A percentile compares a stretch with the other conserved stretches of the same genome.
These are phyloP conservation scores for Nematodospora valgi DNA, from an alignment of 805 yeast genomes.

Conservation along the genomic window DNA sequence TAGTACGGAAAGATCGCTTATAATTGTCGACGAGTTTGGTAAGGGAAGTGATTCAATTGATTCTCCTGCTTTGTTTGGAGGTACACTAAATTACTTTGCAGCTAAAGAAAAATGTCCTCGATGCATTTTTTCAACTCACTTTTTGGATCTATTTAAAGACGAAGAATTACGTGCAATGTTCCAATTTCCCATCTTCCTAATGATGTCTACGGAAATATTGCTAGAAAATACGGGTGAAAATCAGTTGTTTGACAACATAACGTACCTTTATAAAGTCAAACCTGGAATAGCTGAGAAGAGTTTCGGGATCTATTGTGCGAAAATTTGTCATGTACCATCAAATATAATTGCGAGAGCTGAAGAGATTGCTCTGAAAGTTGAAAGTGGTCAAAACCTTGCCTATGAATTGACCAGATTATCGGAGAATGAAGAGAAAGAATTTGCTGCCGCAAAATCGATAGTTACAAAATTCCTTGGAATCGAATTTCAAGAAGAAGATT, in stretches of 20 bases:
- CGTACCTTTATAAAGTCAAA: conserved; percentile 6
- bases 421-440: conserved; percentile 3
- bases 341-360: conserved; percentile 7
- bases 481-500: conserved; percentile 1
- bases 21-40: conserved; percentile 54
- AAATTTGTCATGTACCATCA: conserved; percentile 5
- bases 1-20: conserved; percentile 36
- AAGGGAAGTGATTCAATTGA: conserved; percentile 48
- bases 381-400: conserved; percentile 2
- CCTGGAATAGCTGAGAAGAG: conserved; percentile 7
- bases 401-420: conserved; percentile 6
- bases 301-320: conserved; percentile 11
- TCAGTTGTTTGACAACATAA: conserved; percentile 4
- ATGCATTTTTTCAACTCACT: conserved; percentile 40
- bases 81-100: conserved; percentile 27
- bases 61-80: conserved; percentile 44
- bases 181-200: neutral
- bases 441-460: conserved; percentile 3
- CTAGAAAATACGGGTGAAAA: neutral
- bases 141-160: conserved; percentile 35
- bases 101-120: conserved; percentile 15
- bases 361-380: conserved; percentile 5
- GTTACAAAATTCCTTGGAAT: conserved; percentile 6
- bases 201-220: conserved; percentile 6
- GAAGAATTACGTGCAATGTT: neutral